phyloP scores from a whole-genome alignment of 2,329 filamentous ascomycete genomes.

The Clonostachys solani region DNA sequence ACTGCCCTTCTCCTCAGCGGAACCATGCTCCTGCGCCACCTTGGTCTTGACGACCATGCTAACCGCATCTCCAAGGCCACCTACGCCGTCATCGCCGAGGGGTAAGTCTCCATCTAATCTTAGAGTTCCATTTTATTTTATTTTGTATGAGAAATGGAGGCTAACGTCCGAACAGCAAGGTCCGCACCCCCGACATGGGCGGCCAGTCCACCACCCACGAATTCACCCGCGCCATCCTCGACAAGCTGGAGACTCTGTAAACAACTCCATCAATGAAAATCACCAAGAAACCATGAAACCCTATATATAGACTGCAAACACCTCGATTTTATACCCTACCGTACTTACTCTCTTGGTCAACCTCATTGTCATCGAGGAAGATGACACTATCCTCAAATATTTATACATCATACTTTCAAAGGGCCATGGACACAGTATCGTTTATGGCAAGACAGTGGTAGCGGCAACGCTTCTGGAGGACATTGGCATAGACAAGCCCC shows the following conservation, averaged over 20 bases:
- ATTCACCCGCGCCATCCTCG: slow-evolving; percentile 90
- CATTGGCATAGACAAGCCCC: too few species aligned
- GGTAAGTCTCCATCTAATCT: slow-evolving; percentile 50
- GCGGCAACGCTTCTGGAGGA: too few species aligned
- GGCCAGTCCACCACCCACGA: slow-evolving; percentile 85
- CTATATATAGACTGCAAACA: too few species aligned
- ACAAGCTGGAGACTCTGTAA: slow-evolving; percentile 86
- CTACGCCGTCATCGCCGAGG: slow-evolving; percentile 78
- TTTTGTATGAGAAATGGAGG: slow-evolving; percentile 1
- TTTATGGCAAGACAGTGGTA: too few species aligned
- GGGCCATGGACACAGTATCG: too few species aligned
- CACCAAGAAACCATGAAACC: too few species aligned
- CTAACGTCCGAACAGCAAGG: slow-evolving; percentile 59
- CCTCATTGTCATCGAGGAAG: too few species aligned
- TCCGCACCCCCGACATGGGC: slow-evolving; percentile 94
- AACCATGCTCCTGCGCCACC: slow-evolving; percentile 94
- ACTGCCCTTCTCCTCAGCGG: slow-evolving; percentile 92
- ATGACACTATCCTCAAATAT: too few species aligned
- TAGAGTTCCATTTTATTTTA: background rate
- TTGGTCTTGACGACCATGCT: slow-evolving; percentile 95
- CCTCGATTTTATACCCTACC: too few species aligned
- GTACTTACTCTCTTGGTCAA: too few species aligned
- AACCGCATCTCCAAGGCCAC: slow-evolving; percentile 93
- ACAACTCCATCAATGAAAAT: slow-evolving; percentile 3
- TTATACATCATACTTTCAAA: too few species aligned